Percentiles rank a stretch among this genome's conserved stretches.
Conservation (phyloP, 2,329 filamentous ascomycete genomes). For the Clonostachys sp. region DNA sequence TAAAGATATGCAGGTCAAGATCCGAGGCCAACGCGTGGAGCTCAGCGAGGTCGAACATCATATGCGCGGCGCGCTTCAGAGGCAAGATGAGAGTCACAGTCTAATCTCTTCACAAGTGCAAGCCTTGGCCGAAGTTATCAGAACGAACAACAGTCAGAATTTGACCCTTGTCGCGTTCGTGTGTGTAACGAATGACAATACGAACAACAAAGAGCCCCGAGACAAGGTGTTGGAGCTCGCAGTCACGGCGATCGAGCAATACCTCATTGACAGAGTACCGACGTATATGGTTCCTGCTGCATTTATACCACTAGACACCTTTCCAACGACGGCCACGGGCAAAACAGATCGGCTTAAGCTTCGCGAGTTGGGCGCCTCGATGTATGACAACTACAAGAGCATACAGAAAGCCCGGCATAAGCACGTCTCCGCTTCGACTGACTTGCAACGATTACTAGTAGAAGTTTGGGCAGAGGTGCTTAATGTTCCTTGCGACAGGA, state of each 20-base stretch:
- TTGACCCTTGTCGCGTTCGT: conserved; percentile 41
- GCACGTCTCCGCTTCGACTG: neutral
- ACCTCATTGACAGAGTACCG: conserved; percentile 25
- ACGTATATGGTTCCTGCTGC: conserved; percentile 25
- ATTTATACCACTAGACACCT: conserved; percentile 14
- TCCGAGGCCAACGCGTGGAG: neutral
- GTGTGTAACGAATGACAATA: conserved; percentile 9
- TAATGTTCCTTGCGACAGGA: neutral
- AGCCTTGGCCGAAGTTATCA: conserved; percentile 4
- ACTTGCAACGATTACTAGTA: conserved; percentile 4
- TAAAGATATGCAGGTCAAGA: neutral
- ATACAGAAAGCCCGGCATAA: conserved; percentile 16
- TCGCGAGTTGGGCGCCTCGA: conserved; percentile 34
- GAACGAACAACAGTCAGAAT: conserved; percentile 24
- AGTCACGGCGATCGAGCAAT: conserved; percentile 11
- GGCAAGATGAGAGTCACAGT: neutral
- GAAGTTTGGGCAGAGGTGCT: conserved; percentile 12
- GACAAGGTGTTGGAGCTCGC: conserved; percentile 1
- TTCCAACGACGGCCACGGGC: conserved; percentile 15
- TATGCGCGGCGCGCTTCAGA: conserved; percentile 28
- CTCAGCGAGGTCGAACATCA: conserved; percentile 1
- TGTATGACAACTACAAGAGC: conserved; percentile 28
- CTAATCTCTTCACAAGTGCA: neutral
- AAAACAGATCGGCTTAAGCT: conserved; percentile 29
- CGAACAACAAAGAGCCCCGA: conserved; percentile 8